Percentiles rank a stretch among this genome's conserved stretches.
Conservation (phyloP, 2,329 filamentous ascomycete genomes). For the Lecanicillium sp. region DNA sequence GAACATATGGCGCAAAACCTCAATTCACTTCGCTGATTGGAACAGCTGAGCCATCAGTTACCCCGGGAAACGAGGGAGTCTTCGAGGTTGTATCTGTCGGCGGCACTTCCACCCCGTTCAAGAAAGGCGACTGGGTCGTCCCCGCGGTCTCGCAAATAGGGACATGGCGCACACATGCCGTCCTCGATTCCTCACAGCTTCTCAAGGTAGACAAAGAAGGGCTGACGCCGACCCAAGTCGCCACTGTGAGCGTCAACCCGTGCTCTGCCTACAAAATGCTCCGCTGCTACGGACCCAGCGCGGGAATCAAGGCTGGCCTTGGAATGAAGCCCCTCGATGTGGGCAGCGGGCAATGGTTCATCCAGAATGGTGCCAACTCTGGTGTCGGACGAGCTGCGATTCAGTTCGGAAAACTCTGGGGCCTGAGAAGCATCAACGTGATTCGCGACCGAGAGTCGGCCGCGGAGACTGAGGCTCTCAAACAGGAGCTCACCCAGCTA, state of each 20-base stretch:
- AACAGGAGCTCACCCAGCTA: conserved; percentile 45
- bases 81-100: conserved; percentile 79
- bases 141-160: conserved; percentile 78
- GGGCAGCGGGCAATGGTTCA: conserved; percentile 73
- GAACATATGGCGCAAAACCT: conserved; percentile 85
- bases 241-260: conserved; percentile 87
- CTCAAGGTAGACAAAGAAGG: conserved; percentile 66
- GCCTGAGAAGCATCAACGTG: conserved; percentile 84
- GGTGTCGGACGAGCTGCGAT: conserved; percentile 89
- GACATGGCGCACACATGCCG: conserved; percentile 90
- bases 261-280: conserved; percentile 94
- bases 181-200: conserved; percentile 52
- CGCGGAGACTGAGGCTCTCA: conserved; percentile 57
- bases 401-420: conserved; percentile 81
- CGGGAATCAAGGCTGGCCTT: conserved; percentile 38
- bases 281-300: conserved; percentile 60
- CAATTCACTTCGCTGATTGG: conserved; percentile 70
- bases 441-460: conserved; percentile 64
- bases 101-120: conserved; percentile 45
- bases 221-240: conserved; percentile 70
- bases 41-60: conserved; percentile 67
- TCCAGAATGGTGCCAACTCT: conserved; percentile 95
- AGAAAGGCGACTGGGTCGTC: conserved; percentile 88
- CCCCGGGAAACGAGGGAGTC: conserved; percentile 86
- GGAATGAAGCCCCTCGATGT: conserved; percentile 40